Conservation (phyloP, 1,139 yeast genomes). For the Wickerhamomyces sp. region DNA sequence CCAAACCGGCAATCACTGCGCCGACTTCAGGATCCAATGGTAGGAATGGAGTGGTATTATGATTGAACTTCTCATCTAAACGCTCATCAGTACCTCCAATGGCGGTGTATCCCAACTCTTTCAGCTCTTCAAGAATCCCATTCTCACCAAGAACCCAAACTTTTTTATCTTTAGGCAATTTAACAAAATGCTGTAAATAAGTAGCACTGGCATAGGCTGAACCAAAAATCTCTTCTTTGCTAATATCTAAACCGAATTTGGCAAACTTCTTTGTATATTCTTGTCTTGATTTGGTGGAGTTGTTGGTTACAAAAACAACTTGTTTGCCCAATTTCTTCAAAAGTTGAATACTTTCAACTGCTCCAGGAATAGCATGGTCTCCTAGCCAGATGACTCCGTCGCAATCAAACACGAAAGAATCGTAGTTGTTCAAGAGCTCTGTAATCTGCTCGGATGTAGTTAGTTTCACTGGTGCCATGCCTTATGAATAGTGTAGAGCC, state of each 20-base stretch:
- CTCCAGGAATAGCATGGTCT: conserved; percentile 63
- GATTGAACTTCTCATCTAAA: conserved; percentile 33
- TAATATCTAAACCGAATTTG: conserved; percentile 65
- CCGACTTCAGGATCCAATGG: conserved; percentile 69
- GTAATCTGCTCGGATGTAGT: conserved; percentile 43
- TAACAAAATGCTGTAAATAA: conserved; percentile 70
- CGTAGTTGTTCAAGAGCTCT: conserved; percentile 56
- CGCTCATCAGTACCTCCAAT: conserved; percentile 68
- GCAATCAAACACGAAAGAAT: conserved; percentile 86
- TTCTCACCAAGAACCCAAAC: conserved; percentile 82
- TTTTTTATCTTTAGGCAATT: conserved; percentile 67
- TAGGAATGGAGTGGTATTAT: conserved; percentile 43
- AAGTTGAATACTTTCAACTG: conserved; percentile 57
- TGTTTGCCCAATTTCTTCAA: conserved; percentile 53
- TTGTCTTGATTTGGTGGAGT: conserved; percentile 82
- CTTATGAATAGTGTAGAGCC: not conserved
- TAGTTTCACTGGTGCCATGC: conserved; percentile 35
- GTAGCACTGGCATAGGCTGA: conserved; percentile 90
- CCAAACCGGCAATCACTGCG: conserved; percentile 86
- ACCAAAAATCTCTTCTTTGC: conserved; percentile 77
- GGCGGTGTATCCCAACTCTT: conserved; percentile 59
- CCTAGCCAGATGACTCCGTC: conserved; percentile 96
- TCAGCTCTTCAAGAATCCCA: conserved; percentile 75
- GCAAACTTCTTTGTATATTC: conserved; percentile 74
- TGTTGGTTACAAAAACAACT: conserved; percentile 87